Percentiles rank a stretch among this genome's conserved stretches.
Conservation (phyloP, 1,139 yeast genomes). For the Taiozyma onychis region DNA sequence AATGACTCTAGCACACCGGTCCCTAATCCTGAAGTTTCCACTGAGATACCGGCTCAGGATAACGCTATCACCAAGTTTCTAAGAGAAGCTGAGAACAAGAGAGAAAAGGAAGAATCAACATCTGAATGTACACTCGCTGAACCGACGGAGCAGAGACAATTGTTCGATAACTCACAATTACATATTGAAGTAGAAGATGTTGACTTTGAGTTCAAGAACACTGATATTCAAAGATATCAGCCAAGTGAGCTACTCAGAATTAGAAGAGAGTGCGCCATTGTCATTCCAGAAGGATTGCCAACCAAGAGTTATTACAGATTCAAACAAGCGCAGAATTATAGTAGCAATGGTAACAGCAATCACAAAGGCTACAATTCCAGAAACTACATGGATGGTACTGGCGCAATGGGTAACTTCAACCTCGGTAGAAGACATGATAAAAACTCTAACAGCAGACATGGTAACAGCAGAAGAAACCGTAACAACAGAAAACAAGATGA, state of each 20-base stretch:
- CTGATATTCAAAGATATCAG: slow-evolving; percentile 11
- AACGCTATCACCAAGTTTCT: slow-evolving; percentile 21
- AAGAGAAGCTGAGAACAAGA: slow-evolving; percentile 21
- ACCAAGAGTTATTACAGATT: slow-evolving; percentile 16
- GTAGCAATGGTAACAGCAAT: slow-evolving; percentile 8
- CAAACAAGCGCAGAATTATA: slow-evolving; percentile 8
- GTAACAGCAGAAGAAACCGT: slow-evolving; percentile 14
- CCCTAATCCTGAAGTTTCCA: neutral
- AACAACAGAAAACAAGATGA: slow-evolving; percentile 20
- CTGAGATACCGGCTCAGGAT: slow-evolving; percentile 4
- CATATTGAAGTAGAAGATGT: slow-evolving; percentile 13
- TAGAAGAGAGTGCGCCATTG: slow-evolving; percentile 10
- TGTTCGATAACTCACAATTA: neutral
- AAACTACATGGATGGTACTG: slow-evolving; percentile 19
- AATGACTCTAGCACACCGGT: neutral
- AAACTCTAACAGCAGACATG: slow-evolving; percentile 4
- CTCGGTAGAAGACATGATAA: slow-evolving; percentile 9
- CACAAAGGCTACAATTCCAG: slow-evolving; percentile 11
- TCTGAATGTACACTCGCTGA: slow-evolving; percentile 3
- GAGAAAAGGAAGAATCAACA: slow-evolving; percentile 19
- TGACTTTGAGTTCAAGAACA: slow-evolving; percentile 12
- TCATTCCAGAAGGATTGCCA: slow-evolving; percentile 18
- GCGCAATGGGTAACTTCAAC: slow-evolving; percentile 24
- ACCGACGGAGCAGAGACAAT: slow-evolving; percentile 4
- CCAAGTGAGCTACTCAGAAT: slow-evolving; percentile 18